A percentile compares a stretch with the other conserved stretches of the same genome.
Conservation (phyloP, 1,139 yeast species). For the Candida albicans region DNA sequence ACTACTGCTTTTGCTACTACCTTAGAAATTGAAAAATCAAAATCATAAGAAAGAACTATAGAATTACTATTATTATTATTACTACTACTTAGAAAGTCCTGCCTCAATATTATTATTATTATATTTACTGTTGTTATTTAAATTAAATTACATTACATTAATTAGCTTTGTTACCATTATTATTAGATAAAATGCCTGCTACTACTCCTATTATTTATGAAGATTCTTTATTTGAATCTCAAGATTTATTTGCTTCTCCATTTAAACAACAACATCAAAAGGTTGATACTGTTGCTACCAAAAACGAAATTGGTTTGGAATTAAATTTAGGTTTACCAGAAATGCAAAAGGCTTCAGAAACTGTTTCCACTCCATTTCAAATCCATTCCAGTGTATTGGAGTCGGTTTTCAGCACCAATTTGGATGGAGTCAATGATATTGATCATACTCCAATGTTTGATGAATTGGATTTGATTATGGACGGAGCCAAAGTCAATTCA, state of each 20-base stretch:
- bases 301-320: constrained; percentile 8
- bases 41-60: neutral
- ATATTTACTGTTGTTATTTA: constrained; percentile 9
- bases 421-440: constrained; percentile 38
- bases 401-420: constrained; percentile 56
- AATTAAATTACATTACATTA: constrained; percentile 1
- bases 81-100: neutral
- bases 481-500: constrained; percentile 45
- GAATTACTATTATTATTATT: neutral
- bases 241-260: constrained; percentile 8
- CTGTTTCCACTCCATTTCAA: constrained; percentile 42
- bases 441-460: constrained; percentile 68
- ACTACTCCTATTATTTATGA: constrained; percentile 19
- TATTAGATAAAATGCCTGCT: constrained; percentile 23
- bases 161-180: constrained; percentile 2
- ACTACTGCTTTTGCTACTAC: constrained; percentile 6
- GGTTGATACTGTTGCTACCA: constrained; percentile 2
- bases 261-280: constrained; percentile 3
- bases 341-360: constrained; percentile 8
- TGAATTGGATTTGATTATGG: constrained; percentile 48
- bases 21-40: neutral
- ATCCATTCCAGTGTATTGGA: constrained; percentile 61
- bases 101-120: neutral
- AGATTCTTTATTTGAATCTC: constrained; percentile 34
- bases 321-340: constrained; percentile 9